Evolutionary conservation across 1,284 basidiomycete genomes (phyloP).

Genomic region (Coniferiporia weirii): DNA sequence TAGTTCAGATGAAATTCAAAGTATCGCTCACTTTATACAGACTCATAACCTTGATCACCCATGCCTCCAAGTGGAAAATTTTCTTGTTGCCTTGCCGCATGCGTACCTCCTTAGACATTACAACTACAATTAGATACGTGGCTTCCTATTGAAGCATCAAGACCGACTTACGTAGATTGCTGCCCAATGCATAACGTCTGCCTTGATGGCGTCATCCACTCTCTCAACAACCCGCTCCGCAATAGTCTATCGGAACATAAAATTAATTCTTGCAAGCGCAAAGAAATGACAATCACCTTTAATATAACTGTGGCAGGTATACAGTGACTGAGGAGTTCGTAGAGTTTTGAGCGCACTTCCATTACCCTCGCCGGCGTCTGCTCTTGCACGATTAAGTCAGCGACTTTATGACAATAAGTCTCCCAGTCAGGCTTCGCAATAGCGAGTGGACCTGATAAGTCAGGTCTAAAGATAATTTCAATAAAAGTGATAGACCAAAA

Average conservation of each 20-base stretch:
- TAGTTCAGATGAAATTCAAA: neutral
- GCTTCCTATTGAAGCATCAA: neutral
- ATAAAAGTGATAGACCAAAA: constrained; percentile 1
- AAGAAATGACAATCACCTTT: constrained; percentile 52
- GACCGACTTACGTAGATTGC: constrained; percentile 78
- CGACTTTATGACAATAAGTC: constrained; percentile 74
- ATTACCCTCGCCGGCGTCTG: constrained; percentile 90
- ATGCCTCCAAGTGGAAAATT: constrained; percentile 93
- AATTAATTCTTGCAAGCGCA: constrained; percentile 6
- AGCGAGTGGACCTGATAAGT: constrained; percentile 66
- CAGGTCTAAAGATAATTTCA: constrained; percentile 42
- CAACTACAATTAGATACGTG: neutral
- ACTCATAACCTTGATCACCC: constrained; percentile 82
- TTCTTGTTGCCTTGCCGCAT: constrained; percentile 91
- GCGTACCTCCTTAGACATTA: constrained; percentile 66
- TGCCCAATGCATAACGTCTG: constrained; percentile 94
- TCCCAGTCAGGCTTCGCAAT: constrained; percentile 99
- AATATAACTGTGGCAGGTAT: constrained; percentile 93
- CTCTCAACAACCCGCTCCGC: constrained; percentile 81
- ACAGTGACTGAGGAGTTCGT: constrained; percentile 95
- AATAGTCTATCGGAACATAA: constrained; percentile 58
- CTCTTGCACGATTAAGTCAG: constrained; percentile 89
- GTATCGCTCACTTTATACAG: constrained; percentile 25
- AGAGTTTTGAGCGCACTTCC: constrained; percentile 89
- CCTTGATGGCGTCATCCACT: constrained; percentile 85